Evolutionary conservation across 1,139 yeast genomes (phyloP).

Genomic region (Geotrichum fermentans): DNA sequence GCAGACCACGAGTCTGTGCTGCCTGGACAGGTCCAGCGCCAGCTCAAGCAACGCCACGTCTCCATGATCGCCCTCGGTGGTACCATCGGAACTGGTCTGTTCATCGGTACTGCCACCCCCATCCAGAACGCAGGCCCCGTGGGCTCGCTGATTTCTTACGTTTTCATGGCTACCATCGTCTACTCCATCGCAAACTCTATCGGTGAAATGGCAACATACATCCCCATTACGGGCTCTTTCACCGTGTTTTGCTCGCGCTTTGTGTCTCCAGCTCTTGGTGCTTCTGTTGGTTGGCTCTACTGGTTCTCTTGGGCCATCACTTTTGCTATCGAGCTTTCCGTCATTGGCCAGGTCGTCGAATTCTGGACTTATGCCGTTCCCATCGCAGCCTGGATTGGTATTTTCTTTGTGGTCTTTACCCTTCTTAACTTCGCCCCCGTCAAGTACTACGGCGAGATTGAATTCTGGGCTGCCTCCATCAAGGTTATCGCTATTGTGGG

Average conservation of each 20-base stretch:
- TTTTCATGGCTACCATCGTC: constrained; percentile 48
- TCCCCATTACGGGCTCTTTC: constrained; percentile 60
- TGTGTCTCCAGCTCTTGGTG: constrained; percentile 59
- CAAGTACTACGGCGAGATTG: constrained; percentile 57
- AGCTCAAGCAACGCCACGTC: constrained; percentile 40
- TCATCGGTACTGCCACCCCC: constrained; percentile 51
- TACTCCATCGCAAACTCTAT: constrained; percentile 53
- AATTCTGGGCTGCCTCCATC: constrained; percentile 60
- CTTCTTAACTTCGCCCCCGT: constrained; percentile 53
- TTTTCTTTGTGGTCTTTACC: constrained; percentile 55
- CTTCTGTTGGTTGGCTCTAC: constrained; percentile 57
- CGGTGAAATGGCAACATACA: constrained; percentile 61
- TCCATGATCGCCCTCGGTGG: constrained; percentile 42
- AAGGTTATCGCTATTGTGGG: constrained; percentile 54
- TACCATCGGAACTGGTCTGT: constrained; percentile 54
- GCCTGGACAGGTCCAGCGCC: constrained; percentile 15
- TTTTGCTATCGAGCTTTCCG: constrained; percentile 58
- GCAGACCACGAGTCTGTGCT: constrained; percentile 4
- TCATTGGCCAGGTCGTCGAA: constrained; percentile 52
- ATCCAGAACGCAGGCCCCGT: constrained; percentile 55
- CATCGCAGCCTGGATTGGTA: constrained; percentile 53
- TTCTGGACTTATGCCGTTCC: constrained; percentile 59
- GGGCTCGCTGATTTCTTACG: constrained; percentile 46
- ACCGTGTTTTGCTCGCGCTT: constrained; percentile 56
- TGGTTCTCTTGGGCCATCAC: constrained; percentile 63